These are phyloP conservation scores for Castanea sativa DNA, from an alignment of 306 rosid species.

Conservation along the genomic window DNA sequence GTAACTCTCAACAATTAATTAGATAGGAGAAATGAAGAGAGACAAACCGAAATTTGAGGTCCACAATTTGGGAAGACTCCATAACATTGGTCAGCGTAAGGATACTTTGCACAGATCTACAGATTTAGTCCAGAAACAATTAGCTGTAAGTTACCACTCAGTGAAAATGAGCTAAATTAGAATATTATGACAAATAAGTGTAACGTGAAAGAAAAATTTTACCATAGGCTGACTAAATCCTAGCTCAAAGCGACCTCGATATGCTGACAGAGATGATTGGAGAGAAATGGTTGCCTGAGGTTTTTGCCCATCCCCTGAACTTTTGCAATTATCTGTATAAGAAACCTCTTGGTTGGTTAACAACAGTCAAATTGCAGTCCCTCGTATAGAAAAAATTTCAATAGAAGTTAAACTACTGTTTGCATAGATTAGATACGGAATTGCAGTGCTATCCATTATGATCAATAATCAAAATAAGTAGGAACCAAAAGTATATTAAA, in stretches of 20 bases:
- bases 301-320: slow-evolving; percentile 54
- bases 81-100: slow-evolving; percentile 67
- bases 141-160: background rate
- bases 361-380: slow-evolving; percentile 10
- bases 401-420: background rate
- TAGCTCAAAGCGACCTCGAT: slow-evolving; percentile 57
- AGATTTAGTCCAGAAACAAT: slow-evolving; percentile 25
- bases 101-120: slow-evolving; percentile 75
- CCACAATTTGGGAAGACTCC: slow-evolving; percentile 80
- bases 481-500: background rate
- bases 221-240: slow-evolving; percentile 89
- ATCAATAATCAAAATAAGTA: background rate
- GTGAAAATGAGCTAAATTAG: background rate
- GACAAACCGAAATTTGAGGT: slow-evolving; percentile 71
- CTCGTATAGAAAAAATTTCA: background rate
- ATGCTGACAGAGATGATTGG: slow-evolving; percentile 50
- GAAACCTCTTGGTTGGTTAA: slow-evolving; percentile 27
- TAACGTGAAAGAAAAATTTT: slow-evolving; percentile 9
- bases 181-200: background rate
- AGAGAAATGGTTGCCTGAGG: slow-evolving; percentile 51
- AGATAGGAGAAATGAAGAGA: slow-evolving; percentile 28
- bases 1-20: background rate
- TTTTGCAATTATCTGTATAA: slow-evolving; percentile 52
- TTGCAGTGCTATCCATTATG: background rate
- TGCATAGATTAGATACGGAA: background rate